These are phyloP conservation scores for Chlorella variabilis DNA, from an alignment of 163 green algal genomes.

Conservation along the genomic window DNA sequence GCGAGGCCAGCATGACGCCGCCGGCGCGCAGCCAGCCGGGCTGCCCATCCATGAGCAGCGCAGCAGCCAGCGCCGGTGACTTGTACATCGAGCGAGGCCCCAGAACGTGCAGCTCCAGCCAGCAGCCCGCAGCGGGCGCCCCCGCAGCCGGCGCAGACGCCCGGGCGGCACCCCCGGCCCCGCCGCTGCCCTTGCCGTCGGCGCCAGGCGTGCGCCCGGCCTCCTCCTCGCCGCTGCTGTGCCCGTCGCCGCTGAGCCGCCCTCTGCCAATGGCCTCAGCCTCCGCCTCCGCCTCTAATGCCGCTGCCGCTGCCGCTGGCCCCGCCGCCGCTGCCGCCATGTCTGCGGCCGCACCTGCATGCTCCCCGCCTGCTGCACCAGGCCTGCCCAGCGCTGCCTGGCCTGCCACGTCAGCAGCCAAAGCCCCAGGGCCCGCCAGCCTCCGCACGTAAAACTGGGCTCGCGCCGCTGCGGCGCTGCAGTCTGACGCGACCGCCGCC, in stretches of 20 bases:
- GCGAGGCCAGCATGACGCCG: slow-evolving; percentile 11
- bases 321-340: neutral
- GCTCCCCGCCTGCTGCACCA: neutral
- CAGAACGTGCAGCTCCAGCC: slow-evolving; percentile 25
- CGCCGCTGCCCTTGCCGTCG: neutral
- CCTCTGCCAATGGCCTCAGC: neutral
- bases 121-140: slow-evolving; percentile 13
- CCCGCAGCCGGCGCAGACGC: neutral
- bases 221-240: slow-evolving; percentile 7
- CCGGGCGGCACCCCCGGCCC: neutral
- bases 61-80: slow-evolving; percentile 1
- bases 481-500: slow-evolving; percentile 11
- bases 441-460: slow-evolving; percentile 17
- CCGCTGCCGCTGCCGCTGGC: neutral
- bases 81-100: slow-evolving; percentile 1
- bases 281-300: neutral
- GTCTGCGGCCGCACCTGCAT: neutral
- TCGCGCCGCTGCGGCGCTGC: neutral
- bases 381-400: neutral
- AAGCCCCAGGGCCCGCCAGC: neutral
- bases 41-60: slow-evolving; percentile 26
- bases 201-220: too few relatives aligned
- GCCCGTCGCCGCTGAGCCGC: slow-evolving; percentile 10
- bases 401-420: neutral
- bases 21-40: slow-evolving; percentile 20